Evolutionary conservation across 192 early-diverging fungal genomes (phyloP), one percentile per base, ranked within the genome.

Genomic region (Allomyces macrogynus): DNA sequence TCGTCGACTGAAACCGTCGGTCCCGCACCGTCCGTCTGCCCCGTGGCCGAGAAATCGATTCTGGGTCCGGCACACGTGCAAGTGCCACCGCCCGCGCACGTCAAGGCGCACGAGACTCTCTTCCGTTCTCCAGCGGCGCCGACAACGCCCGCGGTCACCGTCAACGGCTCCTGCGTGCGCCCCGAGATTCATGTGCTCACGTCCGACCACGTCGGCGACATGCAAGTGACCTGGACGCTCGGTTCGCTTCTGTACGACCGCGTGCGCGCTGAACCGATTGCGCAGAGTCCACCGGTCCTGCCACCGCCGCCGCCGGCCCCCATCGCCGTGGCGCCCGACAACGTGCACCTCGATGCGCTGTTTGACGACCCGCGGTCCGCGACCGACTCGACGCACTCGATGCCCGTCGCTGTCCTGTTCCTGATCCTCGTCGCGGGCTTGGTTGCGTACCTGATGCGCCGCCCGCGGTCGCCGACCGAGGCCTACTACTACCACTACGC

Each of bases 211-310:
- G 83, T 77, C 54, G 71, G 64, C 5, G 66, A 81, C 43, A 81
- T 89, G 44, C 81, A 87, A 67, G 85, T 91, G 0, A 87, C 87
- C 11, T 96, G 93, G 93, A 93, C 93, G 1, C 69, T 96, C 16
- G 93, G 93, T 3, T 80, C 78, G 9, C 81, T 86, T 69, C 64
- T 91, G 12, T 64, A 86, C 2, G 73, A 83, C 43, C 79, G 75
- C 0, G 68, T 76, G 8, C 65, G 64, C 25, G 62, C 69, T 16
- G 49, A n/a, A 4, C 49, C 32, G 4, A 8, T 40, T 3, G 3
- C 32, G 4, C 32, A 40, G 32, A 40, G 32, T 7, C 32, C 32
- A 7, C 32, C 32, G 32, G 32, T 40, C 32, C 32, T 40, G 32
- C 32, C 32, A 0, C 32, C 32, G 8, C 7, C 3, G 32, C 32